phyloP scores from a whole-genome alignment of 2,329 filamentous ascomycete species.

The Cryoendolithus antarcticus region DNA sequence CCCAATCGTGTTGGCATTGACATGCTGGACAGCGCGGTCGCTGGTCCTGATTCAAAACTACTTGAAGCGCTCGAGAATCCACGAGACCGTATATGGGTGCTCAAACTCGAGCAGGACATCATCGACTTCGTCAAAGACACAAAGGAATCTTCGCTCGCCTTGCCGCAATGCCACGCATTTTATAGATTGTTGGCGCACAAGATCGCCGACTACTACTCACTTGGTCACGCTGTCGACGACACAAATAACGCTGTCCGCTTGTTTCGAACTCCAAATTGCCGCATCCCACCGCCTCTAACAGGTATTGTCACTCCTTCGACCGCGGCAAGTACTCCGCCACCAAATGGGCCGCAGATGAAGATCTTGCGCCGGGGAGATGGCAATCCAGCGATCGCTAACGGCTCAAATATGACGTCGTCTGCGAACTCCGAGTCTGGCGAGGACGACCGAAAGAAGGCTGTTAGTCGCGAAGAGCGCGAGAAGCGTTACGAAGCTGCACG shows the following conservation, averaged over 20 bases:
- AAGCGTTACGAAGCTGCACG: slow-evolving; percentile 81
- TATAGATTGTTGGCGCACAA: slow-evolving; percentile 92
- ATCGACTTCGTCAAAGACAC: slow-evolving; percentile 87
- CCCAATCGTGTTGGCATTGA: slow-evolving; percentile 8
- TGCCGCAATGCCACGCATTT: slow-evolving; percentile 91
- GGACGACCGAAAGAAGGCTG: slow-evolving; percentile 48
- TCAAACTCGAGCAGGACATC: slow-evolving; percentile 84
- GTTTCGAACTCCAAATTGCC: slow-evolving; percentile 74
- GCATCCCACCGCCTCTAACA: slow-evolving; percentile 50
- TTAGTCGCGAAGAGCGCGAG: slow-evolving; percentile 81
- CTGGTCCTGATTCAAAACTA: slow-evolving; percentile 75
- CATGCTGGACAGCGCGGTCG: slow-evolving; percentile 10
- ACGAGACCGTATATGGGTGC: slow-evolving; percentile 75
- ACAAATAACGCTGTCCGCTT: slow-evolving; percentile 79
- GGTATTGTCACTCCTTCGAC: slow-evolving; percentile 35
- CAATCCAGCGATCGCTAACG: slow-evolving; percentile 18
- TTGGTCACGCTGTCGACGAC: slow-evolving; percentile 87
- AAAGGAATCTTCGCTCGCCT: slow-evolving; percentile 81
- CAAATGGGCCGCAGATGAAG: slow-evolving; percentile 64
- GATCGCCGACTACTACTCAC: slow-evolving; percentile 90
- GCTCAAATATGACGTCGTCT: slow-evolving; percentile 65
- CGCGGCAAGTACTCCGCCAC: slow-evolving; percentile 56
- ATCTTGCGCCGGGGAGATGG: slow-evolving; percentile 69
- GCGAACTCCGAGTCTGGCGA: slow-evolving; percentile 48
- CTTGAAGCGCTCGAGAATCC: slow-evolving; percentile 79